Base-by-base conservation (phyloP, 495 filamentous ascomycete species). In the Sabuloglossum arenarium region DNA sequence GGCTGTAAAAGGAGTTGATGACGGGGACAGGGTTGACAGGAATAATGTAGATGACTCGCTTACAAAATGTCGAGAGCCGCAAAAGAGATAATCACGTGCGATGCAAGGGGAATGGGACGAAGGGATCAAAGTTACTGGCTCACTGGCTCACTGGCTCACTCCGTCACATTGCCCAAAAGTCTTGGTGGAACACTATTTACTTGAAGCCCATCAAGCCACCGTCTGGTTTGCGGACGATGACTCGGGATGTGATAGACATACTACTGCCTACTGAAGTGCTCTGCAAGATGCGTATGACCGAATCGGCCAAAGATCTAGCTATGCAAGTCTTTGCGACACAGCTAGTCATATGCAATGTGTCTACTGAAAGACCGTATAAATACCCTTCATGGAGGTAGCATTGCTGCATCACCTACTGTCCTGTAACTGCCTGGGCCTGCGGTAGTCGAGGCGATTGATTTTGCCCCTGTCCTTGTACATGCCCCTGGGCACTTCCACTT, bases 361-460 rank as follows among this genome's bases (percentile, higher is more conserved):
- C 24, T 24, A 3, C n/a, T 53, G 19, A 53, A 23, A 53, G 24
- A 21, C 10, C 29, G 6, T 24, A 31, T 24, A 53, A 52, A 53
- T 19, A 19, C 50, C 50, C 6, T 23, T 53, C 50, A 31, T 21
- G 21, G 39, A 43, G 39, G 39, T 43, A 16, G 34, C 1, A 14
- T 37, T 37, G 34, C 34, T 43, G 39, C 39, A n/a, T 43, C 6
- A 57, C 49, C 55, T 34, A 59, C 39, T 59, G 57, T 23, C 57
- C 57, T 47, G 31, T 37, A 23, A 56, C 53, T 29, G 57, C 29
- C 27, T 59, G 57, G 11, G 57, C 57, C 27, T 56, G 57, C 31
- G 57, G 57, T 25, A 37, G 16, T 57, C 57, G 57, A 10, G 57
- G 57, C 1, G 31, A 39, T 43, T 56, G 54, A n/a, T 31, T 45